Percentiles rank a stretch among this genome's conserved stretches.
Conservation (phyloP, 345 rosid genomes). For the Atalantia buxifolia region DNA sequence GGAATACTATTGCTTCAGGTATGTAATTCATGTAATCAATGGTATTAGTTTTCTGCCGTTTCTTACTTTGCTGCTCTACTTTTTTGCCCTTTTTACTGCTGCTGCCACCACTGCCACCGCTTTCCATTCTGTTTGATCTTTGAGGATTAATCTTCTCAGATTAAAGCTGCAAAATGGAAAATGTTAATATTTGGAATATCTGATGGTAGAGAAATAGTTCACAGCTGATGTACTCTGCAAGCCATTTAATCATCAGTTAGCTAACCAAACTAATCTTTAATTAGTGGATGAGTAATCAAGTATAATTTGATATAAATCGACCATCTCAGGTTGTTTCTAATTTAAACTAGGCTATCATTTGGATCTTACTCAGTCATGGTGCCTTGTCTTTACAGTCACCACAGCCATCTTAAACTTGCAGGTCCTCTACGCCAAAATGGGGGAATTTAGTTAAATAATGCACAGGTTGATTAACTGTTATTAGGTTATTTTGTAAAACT, state of each 20-base stretch:
- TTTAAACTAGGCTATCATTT: background rate
- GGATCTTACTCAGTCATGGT: background rate
- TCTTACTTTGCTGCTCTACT: background rate
- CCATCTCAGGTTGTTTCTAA: background rate
- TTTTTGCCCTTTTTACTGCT: background rate
- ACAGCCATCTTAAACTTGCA: background rate
- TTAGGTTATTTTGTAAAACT: background rate
- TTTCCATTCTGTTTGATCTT: slow-evolving; percentile 2
- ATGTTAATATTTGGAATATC: background rate
- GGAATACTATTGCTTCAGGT: slow-evolving; percentile 16
- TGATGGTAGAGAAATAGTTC: background rate
- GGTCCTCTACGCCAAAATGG: background rate
- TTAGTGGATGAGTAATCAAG: background rate
- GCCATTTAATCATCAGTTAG: background rate
- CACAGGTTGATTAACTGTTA: background rate
- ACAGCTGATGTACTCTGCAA: background rate
- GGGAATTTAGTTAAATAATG: background rate
- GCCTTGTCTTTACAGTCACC: background rate
- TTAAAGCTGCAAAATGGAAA: background rate
- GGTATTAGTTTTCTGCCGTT: background rate
- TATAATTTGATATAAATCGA: background rate
- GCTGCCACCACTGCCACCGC: background rate
- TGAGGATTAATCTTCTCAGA: background rate
- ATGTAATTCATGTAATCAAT: slow-evolving; percentile 19
- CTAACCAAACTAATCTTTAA: background rate